These are phyloP conservation scores for Acidomyces sp. DNA, from an alignment of 495 filamentous ascomycete genomes.

Conservation along the genomic window DNA sequence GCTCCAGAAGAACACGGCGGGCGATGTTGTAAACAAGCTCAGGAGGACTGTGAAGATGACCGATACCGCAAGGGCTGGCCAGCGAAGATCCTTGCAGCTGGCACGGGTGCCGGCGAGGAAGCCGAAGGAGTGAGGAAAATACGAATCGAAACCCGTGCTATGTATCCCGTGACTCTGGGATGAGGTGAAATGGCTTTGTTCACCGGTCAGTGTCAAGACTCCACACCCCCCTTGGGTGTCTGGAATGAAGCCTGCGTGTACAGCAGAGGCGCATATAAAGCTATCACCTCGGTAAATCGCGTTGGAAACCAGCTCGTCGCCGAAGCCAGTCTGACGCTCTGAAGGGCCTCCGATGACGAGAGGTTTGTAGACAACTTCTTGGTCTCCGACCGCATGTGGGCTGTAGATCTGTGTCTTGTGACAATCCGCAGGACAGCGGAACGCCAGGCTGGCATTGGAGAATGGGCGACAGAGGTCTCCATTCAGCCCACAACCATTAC, in stretches of 20 bases:
- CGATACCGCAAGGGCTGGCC: conserved; percentile 30
- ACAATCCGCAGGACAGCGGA: conserved; percentile 34
- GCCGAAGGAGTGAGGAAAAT: conserved; percentile 31
- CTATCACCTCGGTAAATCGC: conserved; percentile 31
- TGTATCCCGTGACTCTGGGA: conserved; percentile 25
- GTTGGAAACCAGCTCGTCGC: conserved; percentile 15
- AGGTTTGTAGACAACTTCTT: conserved; percentile 29
- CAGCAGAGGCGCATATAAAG: conserved; percentile 33
- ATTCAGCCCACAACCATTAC: conserved; percentile 35
- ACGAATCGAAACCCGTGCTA: conserved; percentile 29
- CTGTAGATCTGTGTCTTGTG: conserved; percentile 25
- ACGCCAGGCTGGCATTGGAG: conserved; percentile 26
- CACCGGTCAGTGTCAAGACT: conserved; percentile 28
- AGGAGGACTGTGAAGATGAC: conserved; percentile 29
- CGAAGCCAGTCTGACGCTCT: conserved; percentile 15
- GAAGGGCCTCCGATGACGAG: conserved; percentile 31
- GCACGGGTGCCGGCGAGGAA: conserved; percentile 29
- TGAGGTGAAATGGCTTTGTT: conserved; percentile 24
- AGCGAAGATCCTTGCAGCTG: conserved; percentile 31
- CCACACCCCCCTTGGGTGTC: conserved; percentile 30
- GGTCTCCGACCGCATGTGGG: conserved; percentile 31
- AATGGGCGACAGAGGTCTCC: conserved; percentile 32
- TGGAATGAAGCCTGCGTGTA: conserved; percentile 32
- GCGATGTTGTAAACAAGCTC: conserved; percentile 32
- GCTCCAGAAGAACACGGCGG: conserved; percentile 31